Evolutionary conservation across 2,329 filamentous ascomycete species (phyloP), one percentile per base, ranked within the genome.

Genomic region (Rhexocercosporidium sp.): DNA sequence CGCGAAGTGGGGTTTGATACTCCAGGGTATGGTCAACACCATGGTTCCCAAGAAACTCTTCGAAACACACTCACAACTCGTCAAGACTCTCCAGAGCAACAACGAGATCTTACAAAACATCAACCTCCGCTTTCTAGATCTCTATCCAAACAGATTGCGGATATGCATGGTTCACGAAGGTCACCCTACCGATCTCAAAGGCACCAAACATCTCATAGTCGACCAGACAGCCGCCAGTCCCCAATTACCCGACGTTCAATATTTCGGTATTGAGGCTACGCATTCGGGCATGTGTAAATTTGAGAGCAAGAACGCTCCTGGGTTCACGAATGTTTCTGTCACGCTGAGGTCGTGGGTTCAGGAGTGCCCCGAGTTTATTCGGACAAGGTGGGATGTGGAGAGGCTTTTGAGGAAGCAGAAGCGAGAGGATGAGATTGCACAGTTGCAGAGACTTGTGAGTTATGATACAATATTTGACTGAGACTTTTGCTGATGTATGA

Each of bases 101-200:
- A 93, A 90, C 66, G 91, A 93, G 78, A 91, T 87, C 0, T 79
- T 94, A 5, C 87, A 91, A 73, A 89, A 90, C 68, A 93, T 94
- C 77, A 93, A 92, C 77, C 86, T 82, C 61, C 85, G 90, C 66
- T 94, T 94, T 71, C 82, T 90, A 20, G 88, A 93, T 61, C 88
- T 93, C 31, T 88, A 92, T 69, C 85, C 88, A 65, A 64, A 62
- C n/a, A 57, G 62, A 16, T 51, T 69, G 14, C 44, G 65, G 22
- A 47, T 94, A 60, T 91, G 91, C 73, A 92, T 93, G 85, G 92
- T 89, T 44, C 90, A 93, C 64, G 92, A 94, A 75, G 90, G 89
- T 54, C 87, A 90, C 71, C 90, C 89, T 69, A 92, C 90, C 0
- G 87, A 92, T 70, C 73, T 93, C 41, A 90, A 86, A 71, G 88